A percentile compares a stretch with the other conserved stretches of the same genome.
phyloP scores from a whole-genome alignment of 495 filamentous ascomycete species.

The Penicillium daleae region DNA sequence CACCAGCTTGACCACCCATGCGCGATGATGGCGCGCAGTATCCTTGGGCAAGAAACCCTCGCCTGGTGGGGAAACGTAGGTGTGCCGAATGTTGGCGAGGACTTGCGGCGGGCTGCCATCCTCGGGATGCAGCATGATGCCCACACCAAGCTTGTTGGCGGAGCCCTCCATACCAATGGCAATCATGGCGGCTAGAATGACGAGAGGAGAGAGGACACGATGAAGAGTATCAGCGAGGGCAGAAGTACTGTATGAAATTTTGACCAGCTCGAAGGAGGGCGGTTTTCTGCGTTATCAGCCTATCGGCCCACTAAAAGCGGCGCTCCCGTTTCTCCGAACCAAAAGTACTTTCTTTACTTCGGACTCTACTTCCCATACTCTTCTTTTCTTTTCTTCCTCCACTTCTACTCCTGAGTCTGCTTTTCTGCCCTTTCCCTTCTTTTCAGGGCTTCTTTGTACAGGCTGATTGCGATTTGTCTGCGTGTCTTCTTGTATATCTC shows the following conservation, averaged over 20 bases:
- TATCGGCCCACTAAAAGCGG: slow-evolving; percentile 28
- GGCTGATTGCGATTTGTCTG: slow-evolving; percentile 9
- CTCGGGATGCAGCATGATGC: slow-evolving; percentile 82
- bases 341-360: slow-evolving; percentile 16
- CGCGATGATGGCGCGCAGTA: slow-evolving; percentile 87
- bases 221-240: background rate
- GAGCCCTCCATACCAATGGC: slow-evolving; percentile 94
- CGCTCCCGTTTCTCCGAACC: slow-evolving; percentile 35
- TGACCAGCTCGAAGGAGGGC: background rate
- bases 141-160: slow-evolving; percentile 96
- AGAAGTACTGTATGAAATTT: too few species aligned
- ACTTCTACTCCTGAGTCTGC: slow-evolving; percentile 15
- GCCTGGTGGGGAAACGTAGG: slow-evolving; percentile 87
- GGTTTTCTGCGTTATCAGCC: slow-evolving; percentile 15
- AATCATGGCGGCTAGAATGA: slow-evolving; percentile 57
- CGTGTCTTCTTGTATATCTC: slow-evolving; percentile 7
- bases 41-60: slow-evolving; percentile 97
- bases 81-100: slow-evolving; percentile 93
- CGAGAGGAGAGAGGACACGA: background rate
- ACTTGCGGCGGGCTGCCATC: slow-evolving; percentile 66
- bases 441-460: background rate
- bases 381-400: slow-evolving; percentile 21
- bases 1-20: slow-evolving; percentile 79
- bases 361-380: slow-evolving; percentile 22
- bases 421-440: slow-evolving; percentile 23